These are phyloP conservation scores for Fusarium camptoceras DNA, from an alignment of 2,329 filamentous ascomycete genomes.

Conservation along the genomic window DNA sequence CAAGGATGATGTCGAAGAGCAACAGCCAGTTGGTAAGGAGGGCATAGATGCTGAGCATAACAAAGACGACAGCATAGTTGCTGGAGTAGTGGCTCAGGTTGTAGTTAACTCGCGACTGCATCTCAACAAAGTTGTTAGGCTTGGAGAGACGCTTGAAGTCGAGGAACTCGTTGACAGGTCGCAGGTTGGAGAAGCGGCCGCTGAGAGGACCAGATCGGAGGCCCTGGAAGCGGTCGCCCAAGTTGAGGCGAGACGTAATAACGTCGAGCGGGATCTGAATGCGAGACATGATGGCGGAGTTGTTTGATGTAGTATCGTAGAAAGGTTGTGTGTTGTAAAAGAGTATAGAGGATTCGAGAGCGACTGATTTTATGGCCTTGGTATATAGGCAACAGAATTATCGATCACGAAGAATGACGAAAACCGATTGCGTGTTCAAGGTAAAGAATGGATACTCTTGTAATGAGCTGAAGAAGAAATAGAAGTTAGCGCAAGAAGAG, in stretches of 20 bases:
- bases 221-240: constrained; percentile 85
- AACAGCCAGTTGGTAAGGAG: constrained; percentile 87
- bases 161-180: constrained; percentile 91
- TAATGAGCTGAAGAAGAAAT: constrained; percentile 30
- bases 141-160: constrained; percentile 97
- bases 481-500: constrained; percentile 18
- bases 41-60: constrained; percentile 96
- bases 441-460: constrained; percentile 39
- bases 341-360: constrained; percentile 21
- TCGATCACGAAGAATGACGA: constrained; percentile 39
- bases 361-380: constrained; percentile 35
- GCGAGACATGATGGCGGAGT: constrained; percentile 72
- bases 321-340: constrained; percentile 14
- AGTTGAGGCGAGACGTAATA: constrained; percentile 89
- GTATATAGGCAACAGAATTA: constrained; percentile 44
- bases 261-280: constrained; percentile 94
- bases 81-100: constrained; percentile 97
- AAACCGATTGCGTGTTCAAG: constrained; percentile 36
- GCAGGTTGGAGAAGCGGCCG: constrained; percentile 90
- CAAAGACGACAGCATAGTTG: constrained; percentile 95
- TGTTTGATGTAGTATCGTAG: constrained; percentile 22
- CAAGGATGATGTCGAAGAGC: constrained; percentile 91
- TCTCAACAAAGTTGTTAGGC: constrained; percentile 88
- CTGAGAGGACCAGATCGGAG: constrained; percentile 82
- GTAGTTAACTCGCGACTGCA: constrained; percentile 95